Percentiles rank a stretch among this genome's conserved stretches.
Evolutionary conservation across 176 grass and related monocot species (phyloP).

Genomic region (Lolium multiflorum): DNA sequence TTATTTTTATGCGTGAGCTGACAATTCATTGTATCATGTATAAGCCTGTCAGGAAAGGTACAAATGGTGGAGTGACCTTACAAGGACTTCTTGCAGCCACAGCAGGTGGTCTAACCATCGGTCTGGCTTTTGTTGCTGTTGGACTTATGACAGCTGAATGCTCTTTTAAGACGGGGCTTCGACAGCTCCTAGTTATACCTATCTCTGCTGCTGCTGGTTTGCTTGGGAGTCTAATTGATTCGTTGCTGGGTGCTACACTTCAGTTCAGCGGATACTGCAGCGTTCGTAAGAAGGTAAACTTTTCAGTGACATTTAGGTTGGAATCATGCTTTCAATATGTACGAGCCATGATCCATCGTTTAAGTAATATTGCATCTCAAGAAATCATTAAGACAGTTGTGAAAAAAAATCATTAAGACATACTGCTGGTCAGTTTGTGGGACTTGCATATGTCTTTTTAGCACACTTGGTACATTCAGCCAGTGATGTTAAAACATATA

Average conservation of each 20-base stretch:
- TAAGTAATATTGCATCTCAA: conserved; percentile 12
- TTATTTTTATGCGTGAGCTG: conserved; percentile 28
- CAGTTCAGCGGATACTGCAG: conserved; percentile 93
- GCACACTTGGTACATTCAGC: background rate
- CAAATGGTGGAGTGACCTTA: conserved; percentile 88
- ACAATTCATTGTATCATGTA: conserved; percentile 41
- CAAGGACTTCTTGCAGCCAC: conserved; percentile 77
- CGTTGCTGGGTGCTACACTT: conserved; percentile 89
- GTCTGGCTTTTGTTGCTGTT: conserved; percentile 59
- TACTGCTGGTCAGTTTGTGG: conserved; percentile 14
- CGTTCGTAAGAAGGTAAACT: conserved; percentile 82
- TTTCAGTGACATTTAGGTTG: conserved; percentile 16
- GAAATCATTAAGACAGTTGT: background rate
- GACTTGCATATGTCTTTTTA: conserved; percentile 17
- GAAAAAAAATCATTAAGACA: background rate
- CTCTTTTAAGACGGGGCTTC: conserved; percentile 56
- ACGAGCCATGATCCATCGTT: conserved; percentile 16
- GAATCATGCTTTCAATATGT: background rate
- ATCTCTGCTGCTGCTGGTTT: conserved; percentile 75
- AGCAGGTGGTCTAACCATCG: conserved; percentile 77
- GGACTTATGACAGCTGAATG: conserved; percentile 81
- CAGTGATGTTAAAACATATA: background rate
- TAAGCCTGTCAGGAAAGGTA: conserved; percentile 86
- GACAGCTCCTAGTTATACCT: conserved; percentile 71
- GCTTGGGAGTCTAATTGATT: conserved; percentile 91